Base-by-base conservation (phyloP, 306 rosid species). In the Ormosia semicastrata region DNA sequence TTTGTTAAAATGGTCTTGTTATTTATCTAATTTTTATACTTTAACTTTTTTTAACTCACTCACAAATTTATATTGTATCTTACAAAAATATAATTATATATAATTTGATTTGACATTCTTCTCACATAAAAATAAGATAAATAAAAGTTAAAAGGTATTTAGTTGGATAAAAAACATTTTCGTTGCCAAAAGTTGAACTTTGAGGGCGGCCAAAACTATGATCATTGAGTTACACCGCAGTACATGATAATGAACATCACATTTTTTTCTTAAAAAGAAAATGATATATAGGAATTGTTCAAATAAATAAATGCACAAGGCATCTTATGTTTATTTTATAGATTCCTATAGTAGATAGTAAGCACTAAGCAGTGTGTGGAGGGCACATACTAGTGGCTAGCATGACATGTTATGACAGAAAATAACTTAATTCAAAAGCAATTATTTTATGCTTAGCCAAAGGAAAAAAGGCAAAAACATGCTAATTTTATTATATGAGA, bases 101-200 rank as follows among this genome's bases (percentile, higher is more conserved):
- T n/a, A n/a, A n/a, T n/a, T n/a, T n/a, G n/a, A n/a, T n/a, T n/a
- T n/a, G n/a, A n/a, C n/a, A n/a, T n/a, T n/a, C n/a, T n/a, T n/a
- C n/a, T n/a, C n/a, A n/a, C n/a, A n/a, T n/a, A n/a, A n/a, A n/a
- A n/a, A n/a, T n/a, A n/a, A n/a, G n/a, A n/a, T n/a, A n/a, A n/a
- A n/a, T n/a, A n/a, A n/a, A n/a, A n/a, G n/a, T n/a, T n/a, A n/a
- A n/a, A n/a, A n/a, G n/a, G n/a, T n/a, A n/a, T n/a, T n/a, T n/a
- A n/a, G n/a, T n/a, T n/a, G n/a, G n/a, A n/a, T n/a, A n/a, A n/a
- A n/a, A n/a, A n/a, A n/a, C n/a, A n/a, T n/a, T n/a, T n/a, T n/a
- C n/a, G n/a, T n/a, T n/a, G 65, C 76, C 74, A 10, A 80, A 76
- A 86, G 62, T 80, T 86, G 83, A 86, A 86, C 82, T 75, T 2